Evolutionary conservation across 2,329 filamentous ascomycete genomes (phyloP).

Genomic region (Hymenoscyphus albidus): DNA sequence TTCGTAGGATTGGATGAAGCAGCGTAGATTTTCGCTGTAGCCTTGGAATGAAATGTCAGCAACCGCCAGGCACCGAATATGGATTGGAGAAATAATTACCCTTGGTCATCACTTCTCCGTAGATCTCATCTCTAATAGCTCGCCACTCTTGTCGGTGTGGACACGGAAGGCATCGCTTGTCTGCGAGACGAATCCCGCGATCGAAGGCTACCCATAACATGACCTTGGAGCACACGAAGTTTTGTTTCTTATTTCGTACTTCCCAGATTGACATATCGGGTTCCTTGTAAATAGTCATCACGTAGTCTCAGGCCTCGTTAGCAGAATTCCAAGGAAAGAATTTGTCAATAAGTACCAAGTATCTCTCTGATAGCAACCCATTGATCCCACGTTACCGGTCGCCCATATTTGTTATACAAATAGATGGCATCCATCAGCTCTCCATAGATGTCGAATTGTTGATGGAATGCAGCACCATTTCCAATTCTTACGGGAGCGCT

Average conservation of each 20-base stretch:
- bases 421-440: constrained; percentile 76
- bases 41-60: constrained; percentile 38
- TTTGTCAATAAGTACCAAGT: constrained; percentile 40
- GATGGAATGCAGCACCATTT: constrained; percentile 72
- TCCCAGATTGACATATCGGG: constrained; percentile 85
- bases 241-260: constrained; percentile 69
- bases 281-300: constrained; percentile 62
- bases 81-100: constrained; percentile 35
- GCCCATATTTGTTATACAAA: constrained; percentile 75
- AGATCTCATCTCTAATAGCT: constrained; percentile 61
- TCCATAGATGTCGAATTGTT: constrained; percentile 76
- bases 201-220: constrained; percentile 83
- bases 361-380: constrained; percentile 70
- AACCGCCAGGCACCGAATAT: not conserved
- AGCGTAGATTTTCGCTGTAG: constrained; percentile 65
- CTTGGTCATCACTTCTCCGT: constrained; percentile 74
- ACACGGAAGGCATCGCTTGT: constrained; percentile 73
- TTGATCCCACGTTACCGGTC: constrained; percentile 71
- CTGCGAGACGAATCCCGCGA: constrained; percentile 66
- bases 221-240: constrained; percentile 78
- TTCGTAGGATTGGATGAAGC: constrained; percentile 75
- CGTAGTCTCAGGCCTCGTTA: constrained; percentile 51
- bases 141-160: constrained; percentile 66
- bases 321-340: constrained; percentile 3
- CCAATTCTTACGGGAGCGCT: constrained; percentile 72